phyloP scores from a whole-genome alignment of 352 stramenopile genomes.

The Globisporangium orthogonon region DNA sequence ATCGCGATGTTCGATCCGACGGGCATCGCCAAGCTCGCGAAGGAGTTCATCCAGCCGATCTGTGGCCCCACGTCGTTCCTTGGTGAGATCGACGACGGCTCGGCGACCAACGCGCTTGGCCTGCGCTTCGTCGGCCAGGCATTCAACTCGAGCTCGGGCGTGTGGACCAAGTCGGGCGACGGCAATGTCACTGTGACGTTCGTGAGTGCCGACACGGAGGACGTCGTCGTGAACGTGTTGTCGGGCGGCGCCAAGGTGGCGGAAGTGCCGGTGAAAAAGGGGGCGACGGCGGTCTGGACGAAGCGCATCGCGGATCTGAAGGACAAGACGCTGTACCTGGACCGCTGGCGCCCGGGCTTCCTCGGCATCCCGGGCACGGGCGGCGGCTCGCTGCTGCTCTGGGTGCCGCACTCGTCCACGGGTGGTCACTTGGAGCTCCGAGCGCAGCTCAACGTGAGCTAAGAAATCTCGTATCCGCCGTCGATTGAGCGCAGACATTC shows the following conservation, averaged over 20 bases:
- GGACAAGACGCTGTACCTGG: conserved; percentile 45
- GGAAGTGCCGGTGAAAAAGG: conserved; percentile 25
- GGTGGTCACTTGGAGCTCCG: conserved; percentile 32
- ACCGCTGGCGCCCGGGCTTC: conserved; percentile 34
- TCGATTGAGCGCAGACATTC: too few species aligned
- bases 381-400: conserved; percentile 26
- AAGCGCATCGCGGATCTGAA: conserved; percentile 27
- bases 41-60: conserved; percentile 52
- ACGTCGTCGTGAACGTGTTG: conserved; percentile 38
- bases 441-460: conserved; percentile 38
- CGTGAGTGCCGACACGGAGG: conserved; percentile 26
- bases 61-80: conserved; percentile 51
- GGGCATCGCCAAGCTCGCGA: conserved; percentile 33
- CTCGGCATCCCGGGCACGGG: conserved; percentile 28
- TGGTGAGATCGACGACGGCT: conserved; percentile 50
- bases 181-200: conserved; percentile 36
- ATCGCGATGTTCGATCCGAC: conserved; percentile 46
- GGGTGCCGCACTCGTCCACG: conserved; percentile 25
- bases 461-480: not conserved
- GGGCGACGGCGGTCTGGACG: conserved; percentile 32
- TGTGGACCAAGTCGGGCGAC: conserved; percentile 36
- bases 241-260: conserved; percentile 29
- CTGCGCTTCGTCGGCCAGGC: conserved; percentile 31
- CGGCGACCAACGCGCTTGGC: conserved; percentile 28
- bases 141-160: conserved; percentile 31